Base-by-base conservation (phyloP, 257 asterid species). In the Echium plantagineum region DNA sequence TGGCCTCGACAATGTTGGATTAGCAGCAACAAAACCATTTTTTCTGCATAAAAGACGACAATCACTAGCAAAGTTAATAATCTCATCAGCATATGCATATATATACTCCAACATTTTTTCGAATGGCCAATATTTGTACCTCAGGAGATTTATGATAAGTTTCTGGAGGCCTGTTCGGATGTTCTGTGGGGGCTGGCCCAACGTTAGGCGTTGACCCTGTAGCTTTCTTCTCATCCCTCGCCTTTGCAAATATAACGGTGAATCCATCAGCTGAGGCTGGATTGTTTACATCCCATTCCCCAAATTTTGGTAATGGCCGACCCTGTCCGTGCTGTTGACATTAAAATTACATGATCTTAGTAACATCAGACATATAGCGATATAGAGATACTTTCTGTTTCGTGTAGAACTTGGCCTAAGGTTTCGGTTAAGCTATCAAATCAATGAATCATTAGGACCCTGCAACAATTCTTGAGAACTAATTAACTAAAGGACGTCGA, bases 211-310 rank as follows among this genome's bases (percentile, higher is more conserved):
- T 58, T 53, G 49, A 12, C 15, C 74, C 75, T 18, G 63, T 71
- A 48, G 74, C 70, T 61, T 78, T 78, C 62, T 74, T 78, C 65
- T 78, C 83, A 53, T 78, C 83, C 52, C 83, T 74, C 52, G 80
- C 83, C 75, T 77, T 77, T 38, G 80, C 73, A 65, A 77, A 77
- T 49, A 77, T 77, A 65, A 74, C 83, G 1, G 80, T 78, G 46
- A 78, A 74, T 46, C 83, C 83, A 58, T 78, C 83, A n/a, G 80
- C 80, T 0, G 83, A 78, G 10, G 83, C 78, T 0, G 80, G 83
- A 67, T 78, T 72, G 18, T 72, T 75, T 47, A 75, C 83, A 63
- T 78, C 83, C 80, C 80, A 78, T 62, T 78, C 83, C 20, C 83
- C 83, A 21, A 78, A 78, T 64, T 71, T 78, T 54, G 83, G 83